Evolutionary conservation across 768 basidiomycete genomes (phyloP).

Genomic region (Serendipita sp.): DNA sequence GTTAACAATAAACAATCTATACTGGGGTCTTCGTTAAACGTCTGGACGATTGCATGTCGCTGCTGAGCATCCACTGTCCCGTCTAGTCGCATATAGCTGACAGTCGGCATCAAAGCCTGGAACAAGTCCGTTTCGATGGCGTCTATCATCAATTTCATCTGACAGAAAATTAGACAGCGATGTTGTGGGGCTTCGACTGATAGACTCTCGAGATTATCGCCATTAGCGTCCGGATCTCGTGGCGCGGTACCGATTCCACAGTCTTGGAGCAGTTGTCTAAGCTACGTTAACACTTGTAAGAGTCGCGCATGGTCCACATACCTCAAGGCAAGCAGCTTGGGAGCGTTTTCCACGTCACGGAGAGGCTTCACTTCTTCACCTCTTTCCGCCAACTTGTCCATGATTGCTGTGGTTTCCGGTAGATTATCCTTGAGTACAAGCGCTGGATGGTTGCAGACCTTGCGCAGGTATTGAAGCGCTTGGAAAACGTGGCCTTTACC

Average conservation of each 20-base stretch:
- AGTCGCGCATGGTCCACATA: conserved; percentile 22
- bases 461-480: conserved; percentile 87
- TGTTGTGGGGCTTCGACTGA: conserved; percentile 66
- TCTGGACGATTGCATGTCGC: conserved; percentile 93
- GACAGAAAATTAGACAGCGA: conserved; percentile 97
- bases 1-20: conserved; percentile 93
- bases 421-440: conserved; percentile 66
- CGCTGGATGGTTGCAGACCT: conserved; percentile 94
- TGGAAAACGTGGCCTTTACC: conserved; percentile 88
- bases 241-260: conserved; percentile 69
- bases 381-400: conserved; percentile 38
- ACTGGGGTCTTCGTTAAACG: conserved; percentile 93
- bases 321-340: conserved; percentile 84
- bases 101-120: conserved; percentile 79
- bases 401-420: conserved; percentile 38
- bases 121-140: conserved; percentile 92
- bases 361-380: conserved; percentile 26
- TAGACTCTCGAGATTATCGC: conserved; percentile 24
- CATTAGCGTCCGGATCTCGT: conserved; percentile 43
- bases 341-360: conserved; percentile 77
- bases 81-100: conserved; percentile 97
- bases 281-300: neutral
- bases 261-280: conserved; percentile 81
- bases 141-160: conserved; percentile 98
- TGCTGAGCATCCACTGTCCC: conserved; percentile 84